phyloP scores from a whole-genome alignment of 2,329 filamentous ascomycete species.

The Paecilomyces dactylethromorphus region DNA sequence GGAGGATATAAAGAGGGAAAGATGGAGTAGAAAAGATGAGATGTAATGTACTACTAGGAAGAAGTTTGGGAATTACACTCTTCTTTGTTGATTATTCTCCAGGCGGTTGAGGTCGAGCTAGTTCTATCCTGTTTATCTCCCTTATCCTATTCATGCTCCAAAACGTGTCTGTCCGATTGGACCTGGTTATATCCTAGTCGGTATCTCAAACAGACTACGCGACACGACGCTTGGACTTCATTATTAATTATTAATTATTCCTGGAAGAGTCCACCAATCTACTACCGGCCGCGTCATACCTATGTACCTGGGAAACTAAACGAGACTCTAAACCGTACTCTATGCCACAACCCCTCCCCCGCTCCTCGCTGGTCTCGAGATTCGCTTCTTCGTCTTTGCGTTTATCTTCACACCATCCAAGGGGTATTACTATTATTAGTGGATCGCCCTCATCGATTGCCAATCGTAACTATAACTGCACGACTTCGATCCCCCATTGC shows the following conservation, averaged over 20 bases:
- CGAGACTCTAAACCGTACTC: neutral
- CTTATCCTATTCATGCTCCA: neutral
- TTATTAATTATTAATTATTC: neutral
- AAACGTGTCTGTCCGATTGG: neutral
- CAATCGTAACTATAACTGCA: neutral
- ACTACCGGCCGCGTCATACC: neutral
- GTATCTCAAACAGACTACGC: neutral
- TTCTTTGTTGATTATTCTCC: neutral
- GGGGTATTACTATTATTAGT: neutral
- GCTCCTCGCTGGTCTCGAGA: slow-evolving; percentile 3
- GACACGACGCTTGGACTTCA: neutral
- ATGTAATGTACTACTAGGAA: neutral
- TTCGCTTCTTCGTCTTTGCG: neutral
- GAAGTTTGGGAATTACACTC: neutral
- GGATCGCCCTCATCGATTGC: neutral
- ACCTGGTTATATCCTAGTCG: neutral
- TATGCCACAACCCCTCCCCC: slow-evolving; percentile 6
- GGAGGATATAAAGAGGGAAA: neutral
- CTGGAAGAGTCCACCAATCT: neutral
- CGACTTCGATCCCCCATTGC: slow-evolving; percentile 6
- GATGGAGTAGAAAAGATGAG: neutral
- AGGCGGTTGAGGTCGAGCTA: neutral
- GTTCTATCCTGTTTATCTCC: neutral
- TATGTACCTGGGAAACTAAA: neutral
- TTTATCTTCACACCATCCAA: neutral